These are phyloP conservation scores for Calonectria fujianensis DNA, from an alignment of 2,329 filamentous ascomycete species.

Conservation along the genomic window DNA sequence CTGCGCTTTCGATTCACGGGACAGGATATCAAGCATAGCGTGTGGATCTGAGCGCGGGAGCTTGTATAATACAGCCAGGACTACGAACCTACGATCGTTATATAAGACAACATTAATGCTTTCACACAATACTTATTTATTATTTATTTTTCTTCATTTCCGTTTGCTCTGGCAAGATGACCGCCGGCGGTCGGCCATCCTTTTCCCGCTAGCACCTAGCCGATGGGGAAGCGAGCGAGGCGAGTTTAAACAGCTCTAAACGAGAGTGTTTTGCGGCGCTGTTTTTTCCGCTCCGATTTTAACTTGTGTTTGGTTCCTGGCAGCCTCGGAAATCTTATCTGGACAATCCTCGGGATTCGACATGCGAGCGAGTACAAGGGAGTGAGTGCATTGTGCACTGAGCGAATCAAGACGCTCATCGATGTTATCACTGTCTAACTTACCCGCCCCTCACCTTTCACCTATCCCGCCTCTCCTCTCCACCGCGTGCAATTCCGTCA, in stretches of 20 bases:
- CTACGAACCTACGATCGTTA: constrained; percentile 59
- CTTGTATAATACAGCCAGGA: constrained; percentile 61
- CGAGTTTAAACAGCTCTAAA: not conserved
- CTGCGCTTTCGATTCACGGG: constrained; percentile 45
- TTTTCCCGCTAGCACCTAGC: not conserved
- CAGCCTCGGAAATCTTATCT: constrained; percentile 4
- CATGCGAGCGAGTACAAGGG: not conserved
- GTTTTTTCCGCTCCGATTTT: constrained; percentile 1
- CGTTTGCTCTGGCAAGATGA: constrained; percentile 27
- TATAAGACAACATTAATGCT: constrained; percentile 56
- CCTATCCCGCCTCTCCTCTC: constrained; percentile 22
- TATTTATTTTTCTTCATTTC: constrained; percentile 25
- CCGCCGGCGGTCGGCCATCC: not conserved
- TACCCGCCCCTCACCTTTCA: constrained; percentile 28
- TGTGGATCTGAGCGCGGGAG: constrained; percentile 56
- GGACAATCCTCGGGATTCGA: constrained; percentile 5
- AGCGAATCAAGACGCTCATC: not conserved
- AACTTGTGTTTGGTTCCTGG: not conserved
- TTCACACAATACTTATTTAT: constrained; percentile 43
- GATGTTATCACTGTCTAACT: not conserved
- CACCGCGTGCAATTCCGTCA: constrained; percentile 30
- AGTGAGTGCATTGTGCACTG: not conserved
- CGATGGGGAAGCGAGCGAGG: not conserved
- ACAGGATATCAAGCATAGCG: constrained; percentile 60
- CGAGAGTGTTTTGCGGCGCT: not conserved